Base-by-base conservation (phyloP, 768 basidiomycete genomes). In the Kwoniella bestiolae region DNA sequence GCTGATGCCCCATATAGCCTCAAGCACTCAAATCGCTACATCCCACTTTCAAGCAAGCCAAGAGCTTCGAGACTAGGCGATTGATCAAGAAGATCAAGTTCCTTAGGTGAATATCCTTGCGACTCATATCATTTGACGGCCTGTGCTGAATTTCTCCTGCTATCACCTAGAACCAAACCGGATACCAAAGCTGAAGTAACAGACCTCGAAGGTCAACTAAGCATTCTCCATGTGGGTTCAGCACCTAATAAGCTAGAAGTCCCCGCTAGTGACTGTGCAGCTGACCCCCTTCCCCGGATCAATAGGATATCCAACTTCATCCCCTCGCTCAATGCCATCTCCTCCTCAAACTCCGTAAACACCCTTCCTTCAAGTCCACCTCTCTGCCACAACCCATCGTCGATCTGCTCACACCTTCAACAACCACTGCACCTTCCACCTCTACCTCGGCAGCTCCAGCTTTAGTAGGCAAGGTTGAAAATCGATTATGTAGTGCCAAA, bases 31-130 rank as follows among this genome's bases (percentile, higher is more conserved):
- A 86, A 76, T 89, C 90, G 69, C 85, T 90, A 8, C 85, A 85
- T 68, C 90, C 90, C 71, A 86, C 88, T 4, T 86, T 89, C 29
- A 94, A 92, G 83, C 91, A 89, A 74, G 89, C 90, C 9, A 91
- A 87, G 77, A 82, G 85, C 0, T 90, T 91, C 66, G 93, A 95
- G 82, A 86, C 86, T 0, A 90, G 89, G 79, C 90, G 89, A 77
- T 80, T 89, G n/a, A 85, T 93, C 63, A 94, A 92, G 83, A 88
- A 86, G 80, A 82, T 94, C 29, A 92, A 90, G 79, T 85, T 83
- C 26, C 79, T 88, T 29, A 83, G 89, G 90, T 90, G 67, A 47
- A 38, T 31, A 5, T 58, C 21, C n/a, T 47, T 55, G 5, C 23
- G n/a, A 49, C 44, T 47, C 47, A 11, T 32, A 23, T 45, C 18